phyloP scores from a whole-genome alignment of 139 green algal genomes.

The Deuterostichococcus epilithicus region DNA sequence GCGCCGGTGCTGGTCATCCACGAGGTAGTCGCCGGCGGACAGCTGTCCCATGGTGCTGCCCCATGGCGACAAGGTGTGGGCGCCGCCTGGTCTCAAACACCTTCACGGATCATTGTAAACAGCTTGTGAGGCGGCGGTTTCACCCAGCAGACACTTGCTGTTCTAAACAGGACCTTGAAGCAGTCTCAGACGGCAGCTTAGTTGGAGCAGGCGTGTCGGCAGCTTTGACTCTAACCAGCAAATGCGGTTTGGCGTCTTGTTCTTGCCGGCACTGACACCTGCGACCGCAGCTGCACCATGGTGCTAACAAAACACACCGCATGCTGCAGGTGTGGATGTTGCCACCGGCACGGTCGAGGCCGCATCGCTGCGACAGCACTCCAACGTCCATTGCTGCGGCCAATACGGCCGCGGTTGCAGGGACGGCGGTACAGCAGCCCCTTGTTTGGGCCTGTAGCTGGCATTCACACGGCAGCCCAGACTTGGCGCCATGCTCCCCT shows the following conservation, averaged over 20 bases:
- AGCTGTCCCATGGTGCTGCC: conserved; percentile 1
- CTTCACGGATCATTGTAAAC: neutral
- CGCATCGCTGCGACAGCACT: neutral
- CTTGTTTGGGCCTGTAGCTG: neutral
- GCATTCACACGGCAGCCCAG: neutral
- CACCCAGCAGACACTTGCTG: no score
- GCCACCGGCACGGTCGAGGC: neutral
- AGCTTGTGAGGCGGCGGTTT: neutral
- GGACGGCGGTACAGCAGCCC: neutral
- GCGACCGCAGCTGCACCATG: no score
- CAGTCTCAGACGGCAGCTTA: no score
- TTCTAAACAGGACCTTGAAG: no score
- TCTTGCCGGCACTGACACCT: neutral
- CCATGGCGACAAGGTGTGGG: conserved; percentile 1
- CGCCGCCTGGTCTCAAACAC: no score
- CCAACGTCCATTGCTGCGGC: neutral
- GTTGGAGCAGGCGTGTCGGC: no score
- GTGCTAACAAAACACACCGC: no score
- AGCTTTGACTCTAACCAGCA: no score
- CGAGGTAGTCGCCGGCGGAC: neutral
- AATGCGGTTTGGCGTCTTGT: neutral
- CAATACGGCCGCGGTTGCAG: no score
- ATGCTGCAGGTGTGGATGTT: conserved; percentile 1
- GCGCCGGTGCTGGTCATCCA: conserved; percentile 1
- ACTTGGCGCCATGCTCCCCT: no score